Evolutionary conservation across 1,284 basidiomycete species (phyloP).

Genomic region (Blastosporella zonata): DNA sequence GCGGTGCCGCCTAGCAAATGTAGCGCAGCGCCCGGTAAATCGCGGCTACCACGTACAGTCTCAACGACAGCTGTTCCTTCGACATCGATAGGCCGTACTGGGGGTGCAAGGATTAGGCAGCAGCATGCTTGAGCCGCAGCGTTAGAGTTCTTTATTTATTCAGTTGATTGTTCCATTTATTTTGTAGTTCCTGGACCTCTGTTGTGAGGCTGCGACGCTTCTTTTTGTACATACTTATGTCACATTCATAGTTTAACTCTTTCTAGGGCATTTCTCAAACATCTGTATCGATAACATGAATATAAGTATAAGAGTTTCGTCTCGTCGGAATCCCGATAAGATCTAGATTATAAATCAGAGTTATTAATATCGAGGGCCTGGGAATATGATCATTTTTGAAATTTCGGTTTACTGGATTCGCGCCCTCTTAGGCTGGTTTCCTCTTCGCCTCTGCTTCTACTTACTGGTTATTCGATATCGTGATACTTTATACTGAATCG

Average conservation of each 20-base stretch:
- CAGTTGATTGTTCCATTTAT: conserved; percentile 1
- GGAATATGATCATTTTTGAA: background rate
- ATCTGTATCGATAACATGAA: background rate
- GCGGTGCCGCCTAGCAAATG: conserved; percentile 23
- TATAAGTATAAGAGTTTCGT: too few relatives aligned
- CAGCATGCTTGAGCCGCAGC: background rate
- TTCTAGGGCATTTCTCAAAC: conserved; percentile 1
- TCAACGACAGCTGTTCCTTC: conserved; percentile 12
- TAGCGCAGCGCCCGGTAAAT: background rate
- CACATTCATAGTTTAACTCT: background rate
- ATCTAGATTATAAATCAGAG: background rate
- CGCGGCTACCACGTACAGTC: conserved; percentile 14
- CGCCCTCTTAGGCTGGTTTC: background rate
- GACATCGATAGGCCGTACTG: conserved; percentile 12
- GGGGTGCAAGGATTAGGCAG: background rate
- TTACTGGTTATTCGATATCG: too few relatives aligned
- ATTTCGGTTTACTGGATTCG: background rate
- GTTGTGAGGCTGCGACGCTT: background rate
- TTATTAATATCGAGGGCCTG: background rate
- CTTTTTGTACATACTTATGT: conserved; percentile 11
- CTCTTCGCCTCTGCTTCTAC: background rate
- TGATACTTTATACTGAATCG: too few relatives aligned
- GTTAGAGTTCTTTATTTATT: background rate
- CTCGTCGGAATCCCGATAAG: background rate
- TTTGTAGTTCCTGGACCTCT: background rate